Conservation (phyloP, 306 rosid species). For the Gleditsia sinensis region DNA sequence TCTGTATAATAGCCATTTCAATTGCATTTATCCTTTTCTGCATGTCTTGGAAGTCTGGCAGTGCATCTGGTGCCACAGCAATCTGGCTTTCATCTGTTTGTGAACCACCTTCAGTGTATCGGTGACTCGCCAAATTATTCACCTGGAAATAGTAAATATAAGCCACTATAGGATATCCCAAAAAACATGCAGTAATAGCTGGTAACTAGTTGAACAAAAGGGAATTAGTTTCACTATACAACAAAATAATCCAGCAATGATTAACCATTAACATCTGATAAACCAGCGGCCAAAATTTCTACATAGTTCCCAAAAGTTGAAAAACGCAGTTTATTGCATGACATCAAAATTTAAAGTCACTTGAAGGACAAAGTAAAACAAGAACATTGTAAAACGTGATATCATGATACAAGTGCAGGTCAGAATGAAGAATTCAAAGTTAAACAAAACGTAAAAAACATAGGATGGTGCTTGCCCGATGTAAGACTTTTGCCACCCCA, state of each 20-base stretch:
- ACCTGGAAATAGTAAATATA: conserved; percentile 52
- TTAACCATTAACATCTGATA: background rate
- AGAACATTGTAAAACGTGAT: background rate
- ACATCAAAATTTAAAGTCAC: no score
- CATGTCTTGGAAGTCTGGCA: conserved; percentile 61
- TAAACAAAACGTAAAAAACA: background rate
- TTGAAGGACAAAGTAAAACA: background rate
- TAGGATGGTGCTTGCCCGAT: background rate
- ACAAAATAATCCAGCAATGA: background rate
- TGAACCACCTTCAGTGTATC: conserved; percentile 45
- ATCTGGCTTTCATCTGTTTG: conserved; percentile 47
- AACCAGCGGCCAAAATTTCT: background rate
- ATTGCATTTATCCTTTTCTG: conserved; percentile 72
- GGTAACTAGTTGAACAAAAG: background rate
- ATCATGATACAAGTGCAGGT: background rate
- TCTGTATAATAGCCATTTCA: conserved; percentile 57
- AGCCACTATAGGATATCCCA: background rate
- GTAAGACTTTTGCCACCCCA: background rate
- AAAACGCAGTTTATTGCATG: conserved; percentile 6
- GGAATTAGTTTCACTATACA: background rate
- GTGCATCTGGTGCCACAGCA: conserved; percentile 46
- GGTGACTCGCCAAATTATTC: conserved; percentile 33
- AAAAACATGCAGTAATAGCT: conserved; percentile 3
- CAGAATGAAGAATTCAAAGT: background rate
- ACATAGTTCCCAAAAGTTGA: conserved; percentile 12